A percentile compares a stretch with the other conserved stretches of the same genome.
Evolutionary conservation across 1,139 yeast genomes (phyloP).

Genomic region (Blastobotrys raffinosifermentans): DNA sequence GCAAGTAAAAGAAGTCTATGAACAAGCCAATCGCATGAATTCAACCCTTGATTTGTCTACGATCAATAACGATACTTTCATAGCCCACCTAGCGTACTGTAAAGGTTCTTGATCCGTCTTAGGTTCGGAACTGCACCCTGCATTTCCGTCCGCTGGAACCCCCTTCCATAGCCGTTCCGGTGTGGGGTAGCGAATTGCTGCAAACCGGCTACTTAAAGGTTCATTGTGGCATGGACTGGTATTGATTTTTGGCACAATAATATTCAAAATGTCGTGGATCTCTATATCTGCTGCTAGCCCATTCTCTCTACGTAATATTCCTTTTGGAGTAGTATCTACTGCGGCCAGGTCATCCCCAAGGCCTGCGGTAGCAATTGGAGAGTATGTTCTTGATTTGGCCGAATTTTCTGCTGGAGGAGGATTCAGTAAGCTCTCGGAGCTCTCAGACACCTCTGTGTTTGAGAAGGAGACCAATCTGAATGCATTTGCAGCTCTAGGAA

Average conservation of each 20-base stretch:
- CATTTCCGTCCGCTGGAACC: too few species aligned
- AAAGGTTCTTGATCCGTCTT: too few species aligned
- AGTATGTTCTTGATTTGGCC: constrained; percentile 18
- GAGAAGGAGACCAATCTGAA: constrained; percentile 16
- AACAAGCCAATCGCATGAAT: too few species aligned
- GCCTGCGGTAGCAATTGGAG: constrained; percentile 20
- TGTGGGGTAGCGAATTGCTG: too few species aligned
- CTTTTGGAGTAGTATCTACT: constrained; percentile 22
- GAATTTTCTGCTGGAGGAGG: constrained; percentile 16
- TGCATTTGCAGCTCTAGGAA: constrained; percentile 22
- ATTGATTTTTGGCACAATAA: too few species aligned
- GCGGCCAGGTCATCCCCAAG: constrained; percentile 10
- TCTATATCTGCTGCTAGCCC: constrained; percentile 14
- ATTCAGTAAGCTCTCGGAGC: constrained; percentile 9
- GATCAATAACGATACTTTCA: too few species aligned
- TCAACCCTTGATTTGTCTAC: too few species aligned
- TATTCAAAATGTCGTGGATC: constrained; percentile 15
- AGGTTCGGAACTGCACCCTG: too few species aligned
- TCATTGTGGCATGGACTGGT: too few species aligned
- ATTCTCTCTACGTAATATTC: constrained; percentile 21
- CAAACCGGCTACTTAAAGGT: too few species aligned
- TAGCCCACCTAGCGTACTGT: too few species aligned
- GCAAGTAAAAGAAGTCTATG: neutral
- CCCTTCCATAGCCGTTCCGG: too few species aligned
- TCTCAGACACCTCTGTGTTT: constrained; percentile 11